These are phyloP conservation scores for Trichoderma gamsii DNA, from an alignment of 495 filamentous ascomycete species.

Conservation along the genomic window DNA sequence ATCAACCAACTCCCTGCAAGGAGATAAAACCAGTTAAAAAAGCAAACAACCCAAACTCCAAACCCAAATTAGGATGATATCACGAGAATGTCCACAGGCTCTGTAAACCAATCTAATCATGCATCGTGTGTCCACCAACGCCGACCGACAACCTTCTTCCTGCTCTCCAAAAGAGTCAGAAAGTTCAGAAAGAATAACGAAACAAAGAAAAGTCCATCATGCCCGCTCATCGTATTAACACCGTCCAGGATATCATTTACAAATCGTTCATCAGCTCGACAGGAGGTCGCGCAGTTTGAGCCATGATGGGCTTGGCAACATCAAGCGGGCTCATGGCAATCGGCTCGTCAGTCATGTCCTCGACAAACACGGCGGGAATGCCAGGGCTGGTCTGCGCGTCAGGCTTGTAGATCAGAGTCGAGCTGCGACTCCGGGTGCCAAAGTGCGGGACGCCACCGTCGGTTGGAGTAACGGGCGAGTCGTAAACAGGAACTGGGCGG, in stretches of 20 bases:
- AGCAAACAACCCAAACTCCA: background rate
- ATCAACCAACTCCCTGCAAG: background rate
- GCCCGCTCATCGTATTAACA: background rate
- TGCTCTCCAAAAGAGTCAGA: conserved; percentile 12
- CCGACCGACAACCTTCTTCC: conserved; percentile 3
- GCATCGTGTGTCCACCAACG: background rate
- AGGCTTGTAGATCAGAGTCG: conserved; percentile 70
- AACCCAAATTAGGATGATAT: background rate
- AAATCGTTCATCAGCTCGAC: conserved; percentile 76
- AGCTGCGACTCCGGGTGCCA: conserved; percentile 43
- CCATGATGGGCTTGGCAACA: conserved; percentile 49
- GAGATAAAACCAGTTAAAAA: background rate
- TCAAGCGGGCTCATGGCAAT: conserved; percentile 42
- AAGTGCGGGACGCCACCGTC: conserved; percentile 22
- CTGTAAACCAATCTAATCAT: background rate
- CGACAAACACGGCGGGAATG: conserved; percentile 83
- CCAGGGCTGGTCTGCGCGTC: conserved; percentile 65
- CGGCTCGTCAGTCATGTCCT: conserved; percentile 69
- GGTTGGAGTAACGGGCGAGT: conserved; percentile 27
- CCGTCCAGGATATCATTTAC: conserved; percentile 15
- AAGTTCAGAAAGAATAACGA: background rate
- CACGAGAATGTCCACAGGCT: background rate
- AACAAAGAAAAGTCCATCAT: background rate
- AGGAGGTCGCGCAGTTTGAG: conserved; percentile 78
- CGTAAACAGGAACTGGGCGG: conserved; percentile 18